phyloP scores from a whole-genome alignment of 108 stramenopile genomes.

The Pseudonitzschia pungens region DNA sequence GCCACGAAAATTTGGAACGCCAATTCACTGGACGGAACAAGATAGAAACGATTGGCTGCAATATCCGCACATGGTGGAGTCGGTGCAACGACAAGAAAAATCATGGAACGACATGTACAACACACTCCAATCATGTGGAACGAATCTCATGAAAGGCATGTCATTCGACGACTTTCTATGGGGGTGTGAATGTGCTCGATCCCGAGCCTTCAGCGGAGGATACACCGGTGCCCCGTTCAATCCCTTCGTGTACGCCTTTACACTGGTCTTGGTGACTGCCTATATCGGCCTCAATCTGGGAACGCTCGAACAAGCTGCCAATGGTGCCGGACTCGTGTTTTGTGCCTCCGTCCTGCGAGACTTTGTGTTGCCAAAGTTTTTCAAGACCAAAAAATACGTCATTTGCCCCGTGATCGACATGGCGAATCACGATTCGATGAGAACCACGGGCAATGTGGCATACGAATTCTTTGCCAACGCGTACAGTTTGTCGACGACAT shows the following conservation, averaged over 20 bases:
- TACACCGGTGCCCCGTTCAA: conserved; percentile 76
- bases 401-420: conserved; percentile 88
- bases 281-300: conserved; percentile 76
- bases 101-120: conserved; percentile 54
- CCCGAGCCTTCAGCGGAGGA: conserved; percentile 82
- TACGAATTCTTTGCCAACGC: conserved; percentile 86
- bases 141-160: conserved; percentile 21
- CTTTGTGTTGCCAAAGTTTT: conserved; percentile 80
- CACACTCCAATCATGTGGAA: conserved; percentile 9
- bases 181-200: conserved; percentile 83
- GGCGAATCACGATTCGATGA: conserved; percentile 77
- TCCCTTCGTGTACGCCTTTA: conserved; percentile 74
- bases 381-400: conserved; percentile 77
- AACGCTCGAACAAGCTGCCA: conserved; percentile 82
- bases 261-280: conserved; percentile 55
- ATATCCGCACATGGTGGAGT: conserved; percentile 62
- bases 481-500: conserved; percentile 60
- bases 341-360: conserved; percentile 76
- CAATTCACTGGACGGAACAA: conserved; percentile 67
- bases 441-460: conserved; percentile 67
- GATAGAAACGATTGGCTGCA: conserved; percentile 53
- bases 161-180: conserved; percentile 75
- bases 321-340: conserved; percentile 84
- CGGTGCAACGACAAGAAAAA: conserved; percentile 66
- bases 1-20: conserved; percentile 74